phyloP scores from a whole-genome alignment of 176 grass and related monocot species.

The Hordeum marinum region DNA sequence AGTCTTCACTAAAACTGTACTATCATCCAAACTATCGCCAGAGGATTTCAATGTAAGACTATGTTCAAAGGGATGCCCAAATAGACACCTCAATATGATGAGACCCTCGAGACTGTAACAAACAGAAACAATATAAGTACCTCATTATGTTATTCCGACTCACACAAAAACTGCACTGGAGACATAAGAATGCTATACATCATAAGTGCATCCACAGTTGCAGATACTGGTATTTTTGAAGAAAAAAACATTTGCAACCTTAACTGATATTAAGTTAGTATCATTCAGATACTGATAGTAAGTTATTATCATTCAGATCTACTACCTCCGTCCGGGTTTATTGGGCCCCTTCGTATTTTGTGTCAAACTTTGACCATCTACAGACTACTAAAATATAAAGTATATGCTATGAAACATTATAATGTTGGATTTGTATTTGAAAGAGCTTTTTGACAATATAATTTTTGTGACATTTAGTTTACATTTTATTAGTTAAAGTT shows the following conservation, averaged over 20 bases:
- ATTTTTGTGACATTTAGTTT: too few species aligned
- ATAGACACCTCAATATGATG: constrained; percentile 69
- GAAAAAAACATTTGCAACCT: neutral
- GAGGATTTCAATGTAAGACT: constrained; percentile 36
- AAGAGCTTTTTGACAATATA: too few species aligned
- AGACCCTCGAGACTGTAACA: constrained; percentile 61
- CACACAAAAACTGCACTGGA: neutral
- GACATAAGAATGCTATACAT: neutral
- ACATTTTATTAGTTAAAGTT: too few species aligned
- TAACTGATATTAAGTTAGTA: neutral
- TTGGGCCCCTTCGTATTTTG: too few species aligned
- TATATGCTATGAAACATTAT: too few species aligned
- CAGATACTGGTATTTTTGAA: neutral
- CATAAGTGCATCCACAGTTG: neutral
- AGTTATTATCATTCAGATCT: neutral
- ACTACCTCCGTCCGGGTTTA: too few species aligned
- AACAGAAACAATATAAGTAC: constrained; percentile 27
- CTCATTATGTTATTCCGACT: neutral
- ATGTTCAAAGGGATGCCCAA: constrained; percentile 55
- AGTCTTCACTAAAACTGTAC: constrained; percentile 46
- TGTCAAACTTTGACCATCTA: too few species aligned
- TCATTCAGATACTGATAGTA: neutral
- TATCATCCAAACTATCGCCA: constrained; percentile 41
- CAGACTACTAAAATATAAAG: too few species aligned
- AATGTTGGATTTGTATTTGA: too few species aligned